Conservation (phyloP, 495 filamentous ascomycete genomes). For the Penicillium coprophilum region DNA sequence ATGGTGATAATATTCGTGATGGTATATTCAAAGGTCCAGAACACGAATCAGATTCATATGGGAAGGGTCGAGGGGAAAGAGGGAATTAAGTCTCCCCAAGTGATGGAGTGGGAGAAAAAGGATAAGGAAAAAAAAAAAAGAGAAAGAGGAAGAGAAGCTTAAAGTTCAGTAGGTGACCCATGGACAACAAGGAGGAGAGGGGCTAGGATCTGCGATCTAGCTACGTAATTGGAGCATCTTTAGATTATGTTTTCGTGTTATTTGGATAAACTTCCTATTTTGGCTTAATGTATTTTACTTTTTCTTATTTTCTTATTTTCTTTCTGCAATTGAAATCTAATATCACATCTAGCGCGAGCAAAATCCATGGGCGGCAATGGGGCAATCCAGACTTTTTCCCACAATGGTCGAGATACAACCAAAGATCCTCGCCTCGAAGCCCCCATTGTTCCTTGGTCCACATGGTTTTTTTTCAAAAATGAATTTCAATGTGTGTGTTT, state of each 20-base stretch:
- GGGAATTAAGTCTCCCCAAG: conserved; percentile 8
- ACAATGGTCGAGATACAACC: conserved; percentile 4
- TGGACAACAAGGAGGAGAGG: conserved; percentile 16
- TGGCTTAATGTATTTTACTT: conserved; percentile 2
- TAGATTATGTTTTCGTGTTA: neutral
- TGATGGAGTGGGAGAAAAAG: conserved; percentile 11
- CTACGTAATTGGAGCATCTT: conserved; percentile 22
- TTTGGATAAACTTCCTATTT: conserved; percentile 4
- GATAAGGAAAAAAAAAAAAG: conserved; percentile 14
- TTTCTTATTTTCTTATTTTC: conserved; percentile 3
- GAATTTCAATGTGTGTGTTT: too few species aligned
- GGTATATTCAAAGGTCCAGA: neutral
- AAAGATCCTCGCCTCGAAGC: conserved; percentile 12
- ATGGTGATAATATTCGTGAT: conserved; percentile 23
- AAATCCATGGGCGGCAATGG: conserved; percentile 4
- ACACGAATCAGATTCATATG: conserved; percentile 1
- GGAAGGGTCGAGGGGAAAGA: neutral
- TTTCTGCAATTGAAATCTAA: neutral
- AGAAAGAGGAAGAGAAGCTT: conserved; percentile 12
- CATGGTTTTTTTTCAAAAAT: too few species aligned
- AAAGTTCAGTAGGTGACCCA: conserved; percentile 18
- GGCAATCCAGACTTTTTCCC: conserved; percentile 19
- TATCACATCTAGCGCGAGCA: conserved; percentile 6
- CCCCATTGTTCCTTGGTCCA: conserved; percentile 5
- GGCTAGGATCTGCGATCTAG: conserved; percentile 25